Evolutionary conservation across 2,329 filamentous ascomycete species (phyloP).

Genomic region (Daldinia eschscholtzii): DNA sequence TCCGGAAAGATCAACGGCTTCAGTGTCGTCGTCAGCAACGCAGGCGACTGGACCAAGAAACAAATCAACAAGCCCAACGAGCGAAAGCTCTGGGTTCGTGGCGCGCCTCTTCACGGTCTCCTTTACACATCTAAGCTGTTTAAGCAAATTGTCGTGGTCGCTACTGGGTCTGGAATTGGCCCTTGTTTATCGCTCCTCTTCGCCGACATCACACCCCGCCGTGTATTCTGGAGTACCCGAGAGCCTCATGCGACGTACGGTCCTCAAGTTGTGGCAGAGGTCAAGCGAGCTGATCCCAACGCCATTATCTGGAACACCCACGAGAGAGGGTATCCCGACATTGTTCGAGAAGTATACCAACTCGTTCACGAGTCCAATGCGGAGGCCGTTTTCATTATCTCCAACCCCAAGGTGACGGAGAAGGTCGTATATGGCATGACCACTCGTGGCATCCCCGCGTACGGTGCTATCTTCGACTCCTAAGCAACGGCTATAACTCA

Average conservation of each 20-base stretch:
- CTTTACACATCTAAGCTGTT: conserved; percentile 77
- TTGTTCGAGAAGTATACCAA: conserved; percentile 64
- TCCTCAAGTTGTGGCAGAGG: conserved; percentile 64
- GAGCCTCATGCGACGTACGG: conserved; percentile 74
- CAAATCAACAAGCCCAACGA: conserved; percentile 73
- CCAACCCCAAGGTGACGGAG: conserved; percentile 76
- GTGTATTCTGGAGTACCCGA: conserved; percentile 77
- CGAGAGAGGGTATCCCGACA: conserved; percentile 69
- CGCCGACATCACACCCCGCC: conserved; percentile 62
- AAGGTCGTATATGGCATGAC: conserved; percentile 79
- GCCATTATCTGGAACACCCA: conserved; percentile 78
- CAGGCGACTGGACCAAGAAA: conserved; percentile 80
- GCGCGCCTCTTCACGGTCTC: conserved; percentile 75
- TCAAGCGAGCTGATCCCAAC: conserved; percentile 68
- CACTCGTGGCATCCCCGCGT: conserved; percentile 73
- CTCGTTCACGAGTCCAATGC: conserved; percentile 67
- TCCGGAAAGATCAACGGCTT: conserved; percentile 65
- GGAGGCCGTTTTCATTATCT: conserved; percentile 81
- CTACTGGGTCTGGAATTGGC: conserved; percentile 80
- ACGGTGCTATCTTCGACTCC: conserved; percentile 79
- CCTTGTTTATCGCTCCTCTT: conserved; percentile 75
- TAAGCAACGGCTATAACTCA: conserved; percentile 21
- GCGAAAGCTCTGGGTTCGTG: conserved; percentile 74
- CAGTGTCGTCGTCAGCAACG: conserved; percentile 77
- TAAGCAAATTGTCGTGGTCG: conserved; percentile 73